Evolutionary conservation across 176 grass and related monocot species (phyloP), one percentile per base, ranked within the genome.

Genomic region (Carex littledalei): DNA sequence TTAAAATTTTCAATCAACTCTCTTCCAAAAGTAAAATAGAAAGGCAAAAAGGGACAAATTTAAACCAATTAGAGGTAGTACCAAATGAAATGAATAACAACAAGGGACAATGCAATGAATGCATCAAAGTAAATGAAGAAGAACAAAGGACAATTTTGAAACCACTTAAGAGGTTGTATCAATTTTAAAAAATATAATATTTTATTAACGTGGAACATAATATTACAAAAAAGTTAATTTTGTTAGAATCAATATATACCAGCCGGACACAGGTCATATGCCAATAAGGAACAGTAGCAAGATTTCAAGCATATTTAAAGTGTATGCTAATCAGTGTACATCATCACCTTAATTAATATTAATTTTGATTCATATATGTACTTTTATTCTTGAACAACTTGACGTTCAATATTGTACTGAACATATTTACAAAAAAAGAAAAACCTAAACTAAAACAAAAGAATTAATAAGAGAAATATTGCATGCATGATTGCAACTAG

Each of bases 1-100:
- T 82, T 65, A 31, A 66, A 82, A 22, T 35, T 61, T 63, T 66
- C 80, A 64, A 82, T 82, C 59, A 66, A 66, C 24, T 79, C 50
- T 32, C 21, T 45, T 49, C 52, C 50, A 79, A 16, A 79, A 58
- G 8, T 56, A 81, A 81, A 81, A 78, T 21, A 81, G 62, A 60
- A 81, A 76, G 45, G 49, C 0, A 35, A 56, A 56, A 34, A 35
- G 34, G 5, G 21, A 17, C 6, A 17, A 3, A 32, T 16, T n/a
- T 11, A 79, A 47, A 11, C 41, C 8, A 45, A 22, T 9, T 39
- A 41, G 16, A 41, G 6, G 14, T n/a, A 18, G 69, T 8, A 49
- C 21, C 37, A 73, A 70, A 41, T 49, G 8, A 76, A 76, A 76
- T 49, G 20, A 52, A 76, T 9, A 53, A 49, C 41, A 74, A 24